Base-by-base conservation (phyloP, 495 filamentous ascomycete genomes). In the Penicillium fimorum region DNA sequence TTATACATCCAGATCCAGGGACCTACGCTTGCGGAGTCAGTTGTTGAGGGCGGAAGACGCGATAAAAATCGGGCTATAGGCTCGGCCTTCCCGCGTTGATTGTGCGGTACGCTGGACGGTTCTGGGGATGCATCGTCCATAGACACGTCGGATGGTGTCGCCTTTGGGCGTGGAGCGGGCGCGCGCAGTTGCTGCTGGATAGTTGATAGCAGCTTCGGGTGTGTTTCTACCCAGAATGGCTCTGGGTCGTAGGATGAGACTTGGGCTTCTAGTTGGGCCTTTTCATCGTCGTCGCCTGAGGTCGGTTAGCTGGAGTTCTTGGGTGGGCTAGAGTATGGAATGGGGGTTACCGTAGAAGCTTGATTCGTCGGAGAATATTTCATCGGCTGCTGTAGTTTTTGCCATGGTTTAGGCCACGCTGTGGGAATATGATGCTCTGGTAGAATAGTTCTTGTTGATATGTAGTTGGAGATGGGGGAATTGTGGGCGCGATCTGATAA, bases 1-100 rank as follows among this genome's bases (percentile, higher is more conserved):
- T 87, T 86, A 15, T 68, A 71, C 53, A 86, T 78, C 73, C 77
- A 87, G 38, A 95, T 87, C 87, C 89, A 94, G 1, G 78, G 79
- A 2, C 79, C 76, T 4, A 57, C 55, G 1, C 53, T 53, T 2
- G 61, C 63, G 22, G 55, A 22, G 9, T 64, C 57, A 1, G 85
- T 87, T 6, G 74, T 84, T 4, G 81, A 81, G 1, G 87, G 89
- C 5, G 86, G 84, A 0, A 91, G 73, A 12, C 89, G 85, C 4
- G 69, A 55, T 3, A 92, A 67, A 58, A 95, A 95, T 0, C 78
- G 70, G 10, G 73, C 60, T 37, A 87, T 70, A 13, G 80, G 76
- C 63, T 95, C 91, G 40, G 65, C 60, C 75, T 74, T 25, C 69
- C 80, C 57, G 65, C 70, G 38, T 62, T 60, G 11, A 61, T 55